Evolutionary conservation across 331 rosid genomes (phyloP).

Genomic region (Quercus tomentella): DNA sequence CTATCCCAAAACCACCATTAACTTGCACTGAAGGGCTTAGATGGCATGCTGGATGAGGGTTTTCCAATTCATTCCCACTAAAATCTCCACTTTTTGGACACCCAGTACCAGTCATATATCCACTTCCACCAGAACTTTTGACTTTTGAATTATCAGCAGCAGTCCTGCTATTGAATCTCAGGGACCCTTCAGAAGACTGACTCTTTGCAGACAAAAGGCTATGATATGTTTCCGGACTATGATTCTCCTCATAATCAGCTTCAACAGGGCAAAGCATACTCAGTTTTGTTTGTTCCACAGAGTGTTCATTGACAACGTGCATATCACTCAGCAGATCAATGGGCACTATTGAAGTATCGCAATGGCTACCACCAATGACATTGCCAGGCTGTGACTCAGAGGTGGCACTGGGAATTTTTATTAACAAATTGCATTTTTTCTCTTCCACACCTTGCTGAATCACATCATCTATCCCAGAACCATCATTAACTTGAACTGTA

Average conservation of each 20-base stretch:
- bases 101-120: too few species aligned
- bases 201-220: not conserved
- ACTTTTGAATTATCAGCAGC: not conserved
- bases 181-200: not conserved
- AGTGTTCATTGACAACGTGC: not conserved
- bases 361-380: not conserved
- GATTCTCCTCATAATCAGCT: not conserved
- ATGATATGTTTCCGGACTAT: not conserved
- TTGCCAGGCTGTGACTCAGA: not conserved
- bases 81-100: slow-evolving; percentile 1
- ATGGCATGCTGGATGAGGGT: not conserved
- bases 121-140: not conserved
- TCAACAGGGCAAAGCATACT: not conserved
- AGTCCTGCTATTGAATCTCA: not conserved
- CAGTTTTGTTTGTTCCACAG: slow-evolving; percentile 1
- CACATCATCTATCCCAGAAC: not conserved
- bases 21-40: slow-evolving; percentile 2
- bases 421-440: not conserved
- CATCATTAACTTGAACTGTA: slow-evolving; percentile 6
- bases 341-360: not conserved
- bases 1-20: not conserved
- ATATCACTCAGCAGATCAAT: not conserved
- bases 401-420: slow-evolving; percentile 1
- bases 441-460: slow-evolving; percentile 5
- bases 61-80: slow-evolving; percentile 1